Evolutionary conservation across 2,329 filamentous ascomycete species (phyloP).

Genomic region (Fusarium drepaniforme): DNA sequence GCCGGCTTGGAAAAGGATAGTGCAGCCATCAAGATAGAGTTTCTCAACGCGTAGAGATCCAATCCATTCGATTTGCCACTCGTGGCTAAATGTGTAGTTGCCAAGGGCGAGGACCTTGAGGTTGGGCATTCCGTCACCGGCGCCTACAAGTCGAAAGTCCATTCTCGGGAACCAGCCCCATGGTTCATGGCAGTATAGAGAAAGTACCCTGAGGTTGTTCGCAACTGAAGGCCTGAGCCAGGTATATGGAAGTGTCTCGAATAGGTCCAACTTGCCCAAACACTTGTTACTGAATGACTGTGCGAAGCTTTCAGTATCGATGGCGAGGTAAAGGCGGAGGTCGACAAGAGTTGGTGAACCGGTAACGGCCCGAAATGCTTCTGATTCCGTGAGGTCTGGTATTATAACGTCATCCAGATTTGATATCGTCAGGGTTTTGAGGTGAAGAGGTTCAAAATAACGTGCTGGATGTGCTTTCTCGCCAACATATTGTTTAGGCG

Average conservation of each 20-base stretch:
- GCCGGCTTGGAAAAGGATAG: conserved; percentile 41
- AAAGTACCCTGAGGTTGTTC: conserved; percentile 49
- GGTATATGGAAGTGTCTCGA: conserved; percentile 24
- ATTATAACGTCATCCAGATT: conserved; percentile 1
- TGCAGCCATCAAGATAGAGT: conserved; percentile 57
- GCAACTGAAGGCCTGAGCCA: conserved; percentile 38
- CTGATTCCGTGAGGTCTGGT: neutral
- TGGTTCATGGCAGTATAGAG: conserved; percentile 50
- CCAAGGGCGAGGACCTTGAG: conserved; percentile 54
- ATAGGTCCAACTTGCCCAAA: neutral
- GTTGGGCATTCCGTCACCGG: conserved; percentile 45
- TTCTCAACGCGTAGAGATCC: conserved; percentile 50
- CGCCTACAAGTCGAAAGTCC: conserved; percentile 44
- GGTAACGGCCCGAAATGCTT: neutral
- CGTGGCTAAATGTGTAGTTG: conserved; percentile 55
- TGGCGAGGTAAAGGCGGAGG: conserved; percentile 1
- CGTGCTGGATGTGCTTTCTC: neutral
- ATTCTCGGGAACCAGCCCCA: conserved; percentile 56
- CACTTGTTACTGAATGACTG: neutral
- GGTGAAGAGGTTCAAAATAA: no score
- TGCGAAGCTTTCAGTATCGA: neutral
- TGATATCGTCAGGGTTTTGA: conserved; percentile 11
- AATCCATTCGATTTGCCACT: conserved; percentile 61
- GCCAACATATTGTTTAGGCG: neutral
- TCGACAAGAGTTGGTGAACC: neutral